Base-by-base conservation (phyloP, 108 stramenopile genomes). In the Nitzschia inconspicua region DNA sequence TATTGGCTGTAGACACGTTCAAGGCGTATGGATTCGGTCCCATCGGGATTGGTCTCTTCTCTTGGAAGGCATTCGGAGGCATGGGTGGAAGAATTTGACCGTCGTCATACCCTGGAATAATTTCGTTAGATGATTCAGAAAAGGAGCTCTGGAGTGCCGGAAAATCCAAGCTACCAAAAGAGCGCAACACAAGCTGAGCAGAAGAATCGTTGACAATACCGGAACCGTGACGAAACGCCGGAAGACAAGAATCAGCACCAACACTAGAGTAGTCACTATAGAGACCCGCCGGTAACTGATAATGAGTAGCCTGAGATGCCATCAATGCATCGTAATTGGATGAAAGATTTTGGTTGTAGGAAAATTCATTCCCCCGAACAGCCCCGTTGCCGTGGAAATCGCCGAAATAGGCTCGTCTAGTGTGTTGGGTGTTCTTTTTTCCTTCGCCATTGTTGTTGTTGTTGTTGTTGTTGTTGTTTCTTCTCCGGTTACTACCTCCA, bases 21-120 rank as follows among this genome's bases (percentile, higher is more conserved):
- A 70, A 54, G 19, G 68, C 68, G 28, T 70, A 70, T 0, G 68
- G 68, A 44, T 70, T 70, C 5, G 68, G 68, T 49, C 68, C 68
- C n/a, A 32, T 24, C 3, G 44, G 52, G 39, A 48, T 62, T 7
- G 40, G n/a, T 26, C 18, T 42, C 11, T 44, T 32, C 13, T 36
- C 3, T 6, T 55, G 11, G 4, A 36, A 11, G 11, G 40, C 47
- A 20, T 47, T 35, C 2, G 68, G 39, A 28, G 68, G 60, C 11
- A 70, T 30, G 16, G 68, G 68, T 27, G 68, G 68, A 47, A 70
- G 60, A 30, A 70, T 70, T 24, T 55, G 65, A 13, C 44, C 39
- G 11, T 36, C 32, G n/a, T 32, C 46, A 23, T 50, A 25, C 25
- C 54, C 53, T 5, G 39, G 13, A 31, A 37, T 27, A 47, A 34